Evolutionary conservation across 2,329 filamentous ascomycete species (phyloP).

Genomic region (Fulvia fulva): DNA sequence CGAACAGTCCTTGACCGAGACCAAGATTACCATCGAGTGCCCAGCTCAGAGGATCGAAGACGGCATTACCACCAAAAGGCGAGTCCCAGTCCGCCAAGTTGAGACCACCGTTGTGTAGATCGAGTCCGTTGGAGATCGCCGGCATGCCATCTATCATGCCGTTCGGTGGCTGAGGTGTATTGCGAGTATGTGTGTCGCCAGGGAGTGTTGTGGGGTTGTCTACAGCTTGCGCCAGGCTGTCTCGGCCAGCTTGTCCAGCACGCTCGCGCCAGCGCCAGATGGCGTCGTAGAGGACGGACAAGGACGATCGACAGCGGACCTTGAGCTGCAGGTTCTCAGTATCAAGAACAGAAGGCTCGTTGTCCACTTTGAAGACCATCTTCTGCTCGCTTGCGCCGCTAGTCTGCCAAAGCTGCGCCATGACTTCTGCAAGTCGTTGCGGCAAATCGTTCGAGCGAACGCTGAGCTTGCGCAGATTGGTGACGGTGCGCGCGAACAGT

Average conservation of each 20-base stretch:
- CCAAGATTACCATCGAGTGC: conserved; percentile 76
- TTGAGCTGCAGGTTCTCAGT: conserved; percentile 74
- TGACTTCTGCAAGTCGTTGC: conserved; percentile 75
- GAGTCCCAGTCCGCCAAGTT: conserved; percentile 26
- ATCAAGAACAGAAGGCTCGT: conserved; percentile 27
- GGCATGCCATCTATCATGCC: conserved; percentile 16
- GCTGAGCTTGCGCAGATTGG: conserved; percentile 66
- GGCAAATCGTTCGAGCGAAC: conserved; percentile 75
- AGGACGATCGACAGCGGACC: conserved; percentile 78
- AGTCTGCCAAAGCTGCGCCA: conserved; percentile 80
- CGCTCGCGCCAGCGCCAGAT: conserved; percentile 84
- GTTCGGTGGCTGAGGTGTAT: conserved; percentile 25
- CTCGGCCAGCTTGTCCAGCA: conserved; percentile 48
- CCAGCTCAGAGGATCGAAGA: conserved; percentile 92
- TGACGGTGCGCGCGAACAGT: conserved; percentile 68
- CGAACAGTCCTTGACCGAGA: conserved; percentile 18
- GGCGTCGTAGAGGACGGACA: conserved; percentile 80
- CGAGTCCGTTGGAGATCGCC: conserved; percentile 17
- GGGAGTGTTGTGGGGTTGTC: conserved; percentile 67
- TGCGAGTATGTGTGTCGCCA: conserved; percentile 24
- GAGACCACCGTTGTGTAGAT: conserved; percentile 21
- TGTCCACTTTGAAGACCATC: conserved; percentile 24
- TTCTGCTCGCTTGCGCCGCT: conserved; percentile 31
- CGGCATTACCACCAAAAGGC: conserved; percentile 59
- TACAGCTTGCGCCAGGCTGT: conserved; percentile 57